These are phyloP conservation scores for Hyaloscypha hepaticicola DNA, from an alignment of 495 filamentous ascomycete species.

Conservation along the genomic window DNA sequence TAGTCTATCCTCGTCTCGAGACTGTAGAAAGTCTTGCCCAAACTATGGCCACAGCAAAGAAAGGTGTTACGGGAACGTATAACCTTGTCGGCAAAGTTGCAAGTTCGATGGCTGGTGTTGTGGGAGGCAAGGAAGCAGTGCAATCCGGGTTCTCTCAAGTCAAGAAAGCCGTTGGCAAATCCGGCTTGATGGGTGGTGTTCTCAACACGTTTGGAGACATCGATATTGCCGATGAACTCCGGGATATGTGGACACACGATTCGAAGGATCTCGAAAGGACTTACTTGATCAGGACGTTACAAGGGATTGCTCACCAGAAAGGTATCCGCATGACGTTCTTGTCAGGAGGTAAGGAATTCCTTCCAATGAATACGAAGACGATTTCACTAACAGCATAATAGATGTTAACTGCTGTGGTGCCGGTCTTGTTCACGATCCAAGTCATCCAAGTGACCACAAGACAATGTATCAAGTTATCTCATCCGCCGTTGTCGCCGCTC, in stretches of 20 bases:
- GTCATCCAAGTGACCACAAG: slow-evolving; percentile 89
- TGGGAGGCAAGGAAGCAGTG: slow-evolving; percentile 90
- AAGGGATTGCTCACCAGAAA: slow-evolving; percentile 91
- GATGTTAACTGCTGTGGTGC: slow-evolving; percentile 91
- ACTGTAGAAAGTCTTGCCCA: slow-evolving; percentile 85
- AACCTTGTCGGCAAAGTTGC: slow-evolving; percentile 93
- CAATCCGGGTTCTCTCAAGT: slow-evolving; percentile 88
- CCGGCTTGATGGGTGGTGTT: slow-evolving; percentile 88
- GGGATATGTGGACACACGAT: slow-evolving; percentile 98
- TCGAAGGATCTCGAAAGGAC: slow-evolving; percentile 96
- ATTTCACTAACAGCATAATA: slow-evolving; percentile 18
- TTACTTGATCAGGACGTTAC: slow-evolving; percentile 92
- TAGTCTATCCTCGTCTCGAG: slow-evolving; percentile 89
- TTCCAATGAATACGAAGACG: not conserved
- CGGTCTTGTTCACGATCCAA: slow-evolving; percentile 90
- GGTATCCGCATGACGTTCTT: slow-evolving; percentile 95
- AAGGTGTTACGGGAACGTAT: slow-evolving; percentile 91
- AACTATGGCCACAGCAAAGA: slow-evolving; percentile 92
- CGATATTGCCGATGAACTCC: slow-evolving; percentile 87
- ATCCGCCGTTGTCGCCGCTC: slow-evolving; percentile 85
- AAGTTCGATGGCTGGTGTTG: slow-evolving; percentile 88
- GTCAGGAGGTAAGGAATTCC: slow-evolving; percentile 62
- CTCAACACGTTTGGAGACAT: slow-evolving; percentile 97
- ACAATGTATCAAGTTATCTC: slow-evolving; percentile 99
- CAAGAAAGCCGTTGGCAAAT: slow-evolving; percentile 94